phyloP scores from a whole-genome alignment of 805 yeast genomes.

The Candida incommunis region DNA sequence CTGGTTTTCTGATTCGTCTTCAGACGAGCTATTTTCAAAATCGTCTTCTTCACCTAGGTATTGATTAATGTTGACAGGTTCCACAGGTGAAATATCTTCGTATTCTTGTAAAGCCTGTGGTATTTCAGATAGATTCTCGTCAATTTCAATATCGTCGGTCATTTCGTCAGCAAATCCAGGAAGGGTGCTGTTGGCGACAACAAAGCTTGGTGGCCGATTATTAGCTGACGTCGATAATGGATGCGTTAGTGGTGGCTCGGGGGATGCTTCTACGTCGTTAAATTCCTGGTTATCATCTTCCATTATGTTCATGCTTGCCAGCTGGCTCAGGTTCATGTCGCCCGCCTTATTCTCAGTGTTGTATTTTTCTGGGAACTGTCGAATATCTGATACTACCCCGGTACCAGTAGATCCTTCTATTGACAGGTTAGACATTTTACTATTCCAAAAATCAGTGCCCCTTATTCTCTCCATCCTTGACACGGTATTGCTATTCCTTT shows the following conservation, averaged over 20 bases:
- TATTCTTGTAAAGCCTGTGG: neutral
- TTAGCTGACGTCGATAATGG: too few species aligned
- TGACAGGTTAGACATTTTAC: neutral
- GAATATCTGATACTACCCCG: neutral
- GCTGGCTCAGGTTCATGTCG: too few species aligned
- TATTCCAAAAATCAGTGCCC: neutral
- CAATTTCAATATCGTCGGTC: neutral
- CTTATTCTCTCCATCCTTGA: neutral
- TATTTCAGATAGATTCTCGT: neutral
- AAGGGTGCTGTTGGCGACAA: neutral
- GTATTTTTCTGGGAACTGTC: too few species aligned
- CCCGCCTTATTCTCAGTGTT: too few species aligned
- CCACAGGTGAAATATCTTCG: neutral
- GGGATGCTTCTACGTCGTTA: neutral
- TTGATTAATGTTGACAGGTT: neutral
- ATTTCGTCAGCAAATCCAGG: neutral
- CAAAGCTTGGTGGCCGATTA: neutral
- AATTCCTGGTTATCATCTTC: neutral
- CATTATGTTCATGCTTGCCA: too few species aligned
- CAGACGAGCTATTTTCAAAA: neutral
- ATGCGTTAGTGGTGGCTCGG: too few species aligned
- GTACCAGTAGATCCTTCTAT: neutral
- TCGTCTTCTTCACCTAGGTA: neutral
- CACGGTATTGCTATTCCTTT: too few species aligned
- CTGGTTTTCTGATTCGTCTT: neutral